These are phyloP conservation scores for Prunus mira DNA, from an alignment of 306 rosid species.

Conservation along the genomic window DNA sequence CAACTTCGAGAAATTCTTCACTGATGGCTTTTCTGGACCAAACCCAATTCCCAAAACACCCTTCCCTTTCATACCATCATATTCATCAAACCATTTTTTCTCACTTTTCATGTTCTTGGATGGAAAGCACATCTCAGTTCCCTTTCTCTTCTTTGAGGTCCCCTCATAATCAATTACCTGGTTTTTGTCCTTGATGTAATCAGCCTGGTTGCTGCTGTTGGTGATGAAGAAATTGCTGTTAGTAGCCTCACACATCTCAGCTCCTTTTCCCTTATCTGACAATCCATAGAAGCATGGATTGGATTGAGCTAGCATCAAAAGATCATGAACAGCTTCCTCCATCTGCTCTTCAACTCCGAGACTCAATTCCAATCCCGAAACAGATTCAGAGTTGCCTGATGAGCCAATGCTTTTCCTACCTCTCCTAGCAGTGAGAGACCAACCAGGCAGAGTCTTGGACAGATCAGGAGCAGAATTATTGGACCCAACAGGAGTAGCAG, in stretches of 20 bases:
- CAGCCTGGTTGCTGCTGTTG: no score
- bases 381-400: background rate
- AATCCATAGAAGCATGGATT: slow-evolving; percentile 4
- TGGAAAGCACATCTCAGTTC: background rate
- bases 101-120: background rate
- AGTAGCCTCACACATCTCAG: slow-evolving; percentile 9
- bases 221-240: slow-evolving; percentile 17
- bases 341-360: slow-evolving; percentile 8
- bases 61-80: background rate
- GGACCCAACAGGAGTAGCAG: background rate
- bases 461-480: background rate
- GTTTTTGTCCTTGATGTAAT: no score
- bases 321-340: slow-evolving; percentile 34
- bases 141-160: background rate
- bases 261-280: background rate
- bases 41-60: background rate
- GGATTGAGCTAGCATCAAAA: slow-evolving; percentile 37
- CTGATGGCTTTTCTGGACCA: background rate
- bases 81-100: background rate
- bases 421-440: slow-evolving; percentile 37
- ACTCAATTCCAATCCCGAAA: background rate
- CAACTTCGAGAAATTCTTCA: background rate
- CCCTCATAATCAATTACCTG: background rate
- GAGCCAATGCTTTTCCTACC: slow-evolving; percentile 22
- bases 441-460: background rate